phyloP scores from a whole-genome alignment of 2,329 filamentous ascomycete genomes.

The Clarireedia sp. region DNA sequence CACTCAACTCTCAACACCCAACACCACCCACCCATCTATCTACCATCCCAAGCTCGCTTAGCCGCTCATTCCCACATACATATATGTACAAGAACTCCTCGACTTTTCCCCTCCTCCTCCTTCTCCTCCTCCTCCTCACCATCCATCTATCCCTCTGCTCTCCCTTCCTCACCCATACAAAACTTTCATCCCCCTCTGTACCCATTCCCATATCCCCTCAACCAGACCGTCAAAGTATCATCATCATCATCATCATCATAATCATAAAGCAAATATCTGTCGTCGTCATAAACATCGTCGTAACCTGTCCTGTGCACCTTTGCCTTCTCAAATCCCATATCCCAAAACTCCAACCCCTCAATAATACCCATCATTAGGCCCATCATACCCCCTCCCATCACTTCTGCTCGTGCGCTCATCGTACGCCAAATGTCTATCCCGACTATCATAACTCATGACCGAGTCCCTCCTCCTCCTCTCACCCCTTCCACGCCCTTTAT shows the following conservation, averaged over 20 bases:
- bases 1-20: too few relatives aligned
- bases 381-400: neutral
- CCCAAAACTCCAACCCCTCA: neutral
- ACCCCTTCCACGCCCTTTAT: slow-evolving; percentile 2
- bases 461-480: neutral
- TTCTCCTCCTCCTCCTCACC: neutral
- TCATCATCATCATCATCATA: too few relatives aligned
- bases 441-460: neutral
- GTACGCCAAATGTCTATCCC: neutral
- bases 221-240: too few relatives aligned
- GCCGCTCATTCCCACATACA: neutral
- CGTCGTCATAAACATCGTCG: neutral
- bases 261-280: neutral
- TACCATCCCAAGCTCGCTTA: too few relatives aligned
- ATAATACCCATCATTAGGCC: neutral
- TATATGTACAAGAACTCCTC: neutral
- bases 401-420: neutral
- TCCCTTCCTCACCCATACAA: neutral
- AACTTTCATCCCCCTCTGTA: neutral
- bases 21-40: too few relatives aligned
- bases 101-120: neutral
- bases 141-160: neutral
- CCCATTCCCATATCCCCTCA: neutral
- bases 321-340: neutral
- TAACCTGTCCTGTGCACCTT: neutral